Conservation (phyloP, 805 yeast genomes). For the Huiozyma naganishii region DNA sequence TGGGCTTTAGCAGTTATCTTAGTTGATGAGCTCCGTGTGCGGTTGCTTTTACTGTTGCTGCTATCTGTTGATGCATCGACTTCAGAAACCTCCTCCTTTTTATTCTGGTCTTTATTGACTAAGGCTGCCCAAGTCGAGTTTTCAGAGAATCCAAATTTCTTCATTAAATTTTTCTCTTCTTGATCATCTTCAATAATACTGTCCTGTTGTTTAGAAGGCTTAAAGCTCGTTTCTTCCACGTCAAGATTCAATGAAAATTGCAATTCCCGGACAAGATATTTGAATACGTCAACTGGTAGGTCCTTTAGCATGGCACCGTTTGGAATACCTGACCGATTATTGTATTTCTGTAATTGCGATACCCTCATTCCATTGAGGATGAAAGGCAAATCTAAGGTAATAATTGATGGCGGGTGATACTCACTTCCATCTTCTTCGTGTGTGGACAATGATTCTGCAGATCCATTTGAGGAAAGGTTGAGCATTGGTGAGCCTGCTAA, state of each 20-base stretch:
- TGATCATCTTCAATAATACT: conserved; percentile 7
- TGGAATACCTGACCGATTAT: conserved; percentile 2
- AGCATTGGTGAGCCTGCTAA: conserved; percentile 3
- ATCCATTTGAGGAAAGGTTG: conserved; percentile 7
- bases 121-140: conserved; percentile 26
- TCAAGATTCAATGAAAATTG: conserved; percentile 22
- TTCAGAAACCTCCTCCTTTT: conserved; percentile 1
- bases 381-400: conserved; percentile 23
- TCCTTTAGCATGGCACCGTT: conserved; percentile 15
- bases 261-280: conserved; percentile 25
- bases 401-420: conserved; percentile 14
- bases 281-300: conserved; percentile 25
- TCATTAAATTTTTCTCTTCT: conserved; percentile 15
- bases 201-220: conserved; percentile 1
- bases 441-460: conserved; percentile 7
- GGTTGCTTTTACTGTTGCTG: not conserved
- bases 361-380: conserved; percentile 21
- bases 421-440: conserved; percentile 4
- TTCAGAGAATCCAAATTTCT: conserved; percentile 23
- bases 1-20: not conserved
- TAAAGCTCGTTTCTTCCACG: conserved; percentile 7
- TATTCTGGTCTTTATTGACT: conserved; percentile 10
- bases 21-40: not conserved
- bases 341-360: conserved; percentile 10
- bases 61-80: not conserved